Evolutionary conservation across 371 early-diverging fungal species (phyloP), one percentile per base, ranked within the genome.

Genomic region (Rhizopus arrhizus): DNA sequence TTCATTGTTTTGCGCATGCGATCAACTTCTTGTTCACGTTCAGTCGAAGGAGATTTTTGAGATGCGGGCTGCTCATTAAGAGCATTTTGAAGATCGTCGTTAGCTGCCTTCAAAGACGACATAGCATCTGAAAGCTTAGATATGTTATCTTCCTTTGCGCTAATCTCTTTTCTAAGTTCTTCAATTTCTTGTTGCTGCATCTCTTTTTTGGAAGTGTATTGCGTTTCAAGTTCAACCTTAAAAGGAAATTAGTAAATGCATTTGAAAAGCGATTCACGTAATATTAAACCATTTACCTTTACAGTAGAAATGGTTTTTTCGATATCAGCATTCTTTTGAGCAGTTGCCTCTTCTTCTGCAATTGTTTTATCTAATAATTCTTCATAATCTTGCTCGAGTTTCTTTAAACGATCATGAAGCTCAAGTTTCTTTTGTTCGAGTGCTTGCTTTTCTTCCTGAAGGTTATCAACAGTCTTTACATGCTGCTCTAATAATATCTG

Each of bases 361-460:
- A 96, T 95, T 6, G 95, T 92, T 79, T 93, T 91, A 65, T 96
- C 95, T 16, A 97, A 66, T 60, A 95, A 75, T 70, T 96, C 94
- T 64, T 95, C 94, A 70, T 94, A 97, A 73, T 97, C 97, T 33
- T 82, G 67, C 70, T 95, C 91, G 32, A 95, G 77, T 8, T 81
- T 72, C 36, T 84, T 81, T 29, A 92, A 82, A 48, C 88, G 85
- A 58, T 73, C 62, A 66, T 95, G 95, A 33, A 91, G 68, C n/a
- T 93, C 94, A 36, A 81, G 77, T 47, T 86, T 83, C 74, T 88
- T 87, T 56, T 74, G 65, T 35, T 80, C 77, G 53, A 92, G 73
- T 5, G 65, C 46, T 10, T 85, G 86, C 55, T 89, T 90, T 64
- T 89, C 86, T 32, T 75, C 63, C 33, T 68, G 72, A 29, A 93